Evolutionary conservation across 2,329 filamentous ascomycete species (phyloP), one percentile per base, ranked within the genome.

Genomic region (Pseudohalonectria lignicola): DNA sequence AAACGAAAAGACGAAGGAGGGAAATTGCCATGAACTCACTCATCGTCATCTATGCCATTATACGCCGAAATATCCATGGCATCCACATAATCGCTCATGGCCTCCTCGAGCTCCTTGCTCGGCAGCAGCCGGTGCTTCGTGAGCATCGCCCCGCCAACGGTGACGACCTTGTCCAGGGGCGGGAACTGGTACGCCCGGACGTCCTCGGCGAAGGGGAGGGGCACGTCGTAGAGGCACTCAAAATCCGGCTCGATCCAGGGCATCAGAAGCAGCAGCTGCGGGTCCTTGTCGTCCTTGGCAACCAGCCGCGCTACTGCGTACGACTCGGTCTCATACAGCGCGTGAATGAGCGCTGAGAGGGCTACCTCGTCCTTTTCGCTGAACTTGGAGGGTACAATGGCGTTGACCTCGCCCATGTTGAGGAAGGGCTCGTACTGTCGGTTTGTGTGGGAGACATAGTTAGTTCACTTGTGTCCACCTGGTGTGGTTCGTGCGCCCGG

Each of bases 21-120:
- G n/a, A n/a, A n/a, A n/a, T n/a, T n/a, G 18, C 10, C 18, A 18
- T 16, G 13, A 45, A 49, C 69, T 50, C 60, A 84, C 76, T 80
- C 85, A 31, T 88, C 74, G 33, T 92, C 84, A 49, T 94, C 82
- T 33, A 67, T 71, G 9, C 71, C 81, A 50, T 16, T 12, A 18
- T 81, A 77, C 0, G 58, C 68, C 1, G 81, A 82, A 2, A 98
- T 64, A 50, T 95, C 88, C 90, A 98, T 94, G 7, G 76, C 77
- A 54, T 96, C 86, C 7, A 98, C 86, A 48, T 90, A 96, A 45
- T 86, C 77, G 54, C 79, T 82, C 88, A 98, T 96, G 1, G 86
- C 82, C 35, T 80, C 64, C 39, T 76, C 71, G 18, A 98, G 68
- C 23, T 84, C 76, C 2, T 83, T 70, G 9, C 67, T 79, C 0